Evolutionary conservation across 1,139 yeast genomes (phyloP).

Genomic region (Diutina sp.): DNA sequence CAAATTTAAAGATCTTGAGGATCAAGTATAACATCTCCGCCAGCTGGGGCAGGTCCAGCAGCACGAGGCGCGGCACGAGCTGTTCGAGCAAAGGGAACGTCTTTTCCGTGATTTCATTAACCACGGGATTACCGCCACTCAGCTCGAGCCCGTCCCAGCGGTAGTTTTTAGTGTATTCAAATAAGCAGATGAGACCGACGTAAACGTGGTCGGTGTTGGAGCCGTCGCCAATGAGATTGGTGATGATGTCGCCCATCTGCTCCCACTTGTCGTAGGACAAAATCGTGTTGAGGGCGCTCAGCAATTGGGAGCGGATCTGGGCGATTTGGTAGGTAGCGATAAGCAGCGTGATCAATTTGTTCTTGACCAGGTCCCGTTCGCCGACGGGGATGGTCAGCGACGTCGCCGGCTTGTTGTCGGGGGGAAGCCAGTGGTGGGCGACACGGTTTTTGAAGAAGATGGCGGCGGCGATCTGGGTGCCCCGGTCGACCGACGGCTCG

Average conservation of each 20-base stretch:
- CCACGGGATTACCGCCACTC: slow-evolving; percentile 29
- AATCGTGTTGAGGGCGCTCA: slow-evolving; percentile 30
- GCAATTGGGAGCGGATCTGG: slow-evolving; percentile 26
- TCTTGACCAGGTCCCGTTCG: slow-evolving; percentile 42
- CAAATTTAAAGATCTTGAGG: slow-evolving; percentile 52
- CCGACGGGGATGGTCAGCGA: slow-evolving; percentile 22
- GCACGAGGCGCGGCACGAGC: slow-evolving; percentile 28
- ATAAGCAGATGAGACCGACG: slow-evolving; percentile 44
- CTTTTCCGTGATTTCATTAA: slow-evolving; percentile 26
- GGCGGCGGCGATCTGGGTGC: slow-evolving; percentile 49
- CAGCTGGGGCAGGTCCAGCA: slow-evolving; percentile 17
- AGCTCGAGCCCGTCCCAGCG: slow-evolving; percentile 40
- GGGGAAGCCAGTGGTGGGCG: slow-evolving; percentile 40
- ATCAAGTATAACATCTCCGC: slow-evolving; percentile 51
- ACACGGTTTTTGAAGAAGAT: slow-evolving; percentile 59
- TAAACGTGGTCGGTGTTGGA: slow-evolving; percentile 38
- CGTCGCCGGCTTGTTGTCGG: slow-evolving; percentile 21
- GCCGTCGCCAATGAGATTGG: slow-evolving; percentile 29
- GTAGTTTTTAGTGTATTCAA: slow-evolving; percentile 43
- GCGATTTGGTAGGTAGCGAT: slow-evolving; percentile 21
- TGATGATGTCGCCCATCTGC: slow-evolving; percentile 21
- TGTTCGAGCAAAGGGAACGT: slow-evolving; percentile 46
- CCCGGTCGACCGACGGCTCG: slow-evolving; percentile 31
- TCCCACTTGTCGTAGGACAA: slow-evolving; percentile 34
- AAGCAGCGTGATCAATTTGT: slow-evolving; percentile 34